Evolutionary conservation across 305 asterid genomes (phyloP), one percentile per base, ranked within the genome.

Genomic region (Coffea humblotiana): DNA sequence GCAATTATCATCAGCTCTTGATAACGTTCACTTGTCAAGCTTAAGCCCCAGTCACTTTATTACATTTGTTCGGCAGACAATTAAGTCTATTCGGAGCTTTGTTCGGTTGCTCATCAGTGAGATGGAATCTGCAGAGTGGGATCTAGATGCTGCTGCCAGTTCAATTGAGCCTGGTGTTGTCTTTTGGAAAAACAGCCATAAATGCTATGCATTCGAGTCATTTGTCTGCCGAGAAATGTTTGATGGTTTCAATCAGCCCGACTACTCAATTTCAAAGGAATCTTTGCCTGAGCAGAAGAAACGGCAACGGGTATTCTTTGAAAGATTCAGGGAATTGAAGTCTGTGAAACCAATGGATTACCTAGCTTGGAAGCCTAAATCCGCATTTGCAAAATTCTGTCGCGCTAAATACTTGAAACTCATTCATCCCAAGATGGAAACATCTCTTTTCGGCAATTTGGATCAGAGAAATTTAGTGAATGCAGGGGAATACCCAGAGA

Each of bases 101-200:
- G 96, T 90, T 13, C 85, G 89, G 23, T 72, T 90, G 85, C 76
- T 93, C 65, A 81, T 81, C n/a, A 77, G 77, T 18, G 94, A 91
- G 82, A 89, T 94, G 94, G 90, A 89, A 54, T 84, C 85, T 66
- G 90, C 94, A 1, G 90, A 85, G 45, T 94, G 97, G 97, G 97
- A 92, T 85, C 79, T 94, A 88, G 91, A 85, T 48, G 85, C 83
- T 64, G 97, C 93, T 2, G 98, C 91, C 13, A 73, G 83, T 27
- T 87, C 92, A 7, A 87, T 94, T 25, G 86, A 88, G 43, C 94
- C 96, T 0, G 90, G 88, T 10, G 82, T 89, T 51, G 76, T 84
- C 23, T 92, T 86, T 79, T 86, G 87, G 90, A 82, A 87, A 74
- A 58, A 80, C 43, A 90, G 78, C 80, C 89, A 94, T 68, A 82